Conservation (phyloP, 75 land plant species). For the Gnetum montanum region DNA sequence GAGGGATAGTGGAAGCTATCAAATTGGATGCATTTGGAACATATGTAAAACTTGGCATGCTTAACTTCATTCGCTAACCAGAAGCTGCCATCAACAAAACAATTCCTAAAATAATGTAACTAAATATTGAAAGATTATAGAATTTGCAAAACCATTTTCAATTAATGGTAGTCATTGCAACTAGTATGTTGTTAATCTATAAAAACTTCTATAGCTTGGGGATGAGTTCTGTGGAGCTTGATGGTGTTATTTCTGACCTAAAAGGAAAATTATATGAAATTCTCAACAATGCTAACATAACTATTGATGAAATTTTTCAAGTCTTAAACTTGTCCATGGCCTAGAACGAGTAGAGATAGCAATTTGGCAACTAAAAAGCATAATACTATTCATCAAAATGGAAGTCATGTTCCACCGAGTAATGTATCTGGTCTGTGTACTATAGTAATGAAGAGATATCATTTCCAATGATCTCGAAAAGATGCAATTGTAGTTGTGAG, state of each 20-base stretch:
- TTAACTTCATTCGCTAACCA: slow-evolving; percentile 40
- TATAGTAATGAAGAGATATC: too few relatives aligned
- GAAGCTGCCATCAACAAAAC: slow-evolving; percentile 40
- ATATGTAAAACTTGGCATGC: slow-evolving; percentile 64
- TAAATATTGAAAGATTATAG: slow-evolving; percentile 54
- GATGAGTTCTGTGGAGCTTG: slow-evolving; percentile 11
- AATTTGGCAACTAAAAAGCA: too few relatives aligned
- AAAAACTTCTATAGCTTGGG: slow-evolving; percentile 42
- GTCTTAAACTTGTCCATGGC: slow-evolving; percentile 4
- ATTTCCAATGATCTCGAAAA: too few relatives aligned
- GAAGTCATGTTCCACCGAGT: too few relatives aligned
- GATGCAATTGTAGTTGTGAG: too few relatives aligned
- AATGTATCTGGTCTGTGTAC: too few relatives aligned
- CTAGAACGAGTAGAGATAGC: neutral
- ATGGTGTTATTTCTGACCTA: slow-evolving; percentile 12
- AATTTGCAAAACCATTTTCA: slow-evolving; percentile 68
- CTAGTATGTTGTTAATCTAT: slow-evolving; percentile 57
- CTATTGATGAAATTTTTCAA: slow-evolving; percentile 22
- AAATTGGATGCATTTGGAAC: slow-evolving; percentile 45
- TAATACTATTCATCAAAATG: too few relatives aligned
- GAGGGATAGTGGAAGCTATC: slow-evolving; percentile 22
- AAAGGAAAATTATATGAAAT: slow-evolving; percentile 1
- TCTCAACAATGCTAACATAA: neutral
- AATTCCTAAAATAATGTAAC: slow-evolving; percentile 68
- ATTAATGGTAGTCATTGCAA: slow-evolving; percentile 61